Percentiles rank a stretch among this genome's conserved stretches.
Conservation (phyloP, 1,139 yeast genomes). For the Geotrichum reessii region DNA sequence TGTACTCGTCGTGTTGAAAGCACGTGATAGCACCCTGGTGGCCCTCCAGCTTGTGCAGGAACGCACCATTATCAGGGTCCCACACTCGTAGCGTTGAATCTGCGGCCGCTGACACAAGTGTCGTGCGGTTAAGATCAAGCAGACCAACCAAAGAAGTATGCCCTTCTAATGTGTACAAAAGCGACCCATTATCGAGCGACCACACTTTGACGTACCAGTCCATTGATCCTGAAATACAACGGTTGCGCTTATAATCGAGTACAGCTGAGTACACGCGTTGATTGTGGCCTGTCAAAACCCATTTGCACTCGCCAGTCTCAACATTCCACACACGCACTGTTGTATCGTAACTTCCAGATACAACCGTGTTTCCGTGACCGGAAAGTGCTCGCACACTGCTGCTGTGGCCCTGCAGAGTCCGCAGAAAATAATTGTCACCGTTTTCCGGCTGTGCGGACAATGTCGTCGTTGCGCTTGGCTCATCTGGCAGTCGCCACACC, state of each 20-base stretch:
- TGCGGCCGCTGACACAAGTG: slow-evolving; percentile 93
- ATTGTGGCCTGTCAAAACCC: slow-evolving; percentile 73
- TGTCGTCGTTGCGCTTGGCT: slow-evolving; percentile 22
- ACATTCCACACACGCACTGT: slow-evolving; percentile 54
- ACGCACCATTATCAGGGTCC: slow-evolving; percentile 77
- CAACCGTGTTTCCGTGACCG: slow-evolving; percentile 76
- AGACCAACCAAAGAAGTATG: slow-evolving; percentile 89
- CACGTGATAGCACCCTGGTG: slow-evolving; percentile 90
- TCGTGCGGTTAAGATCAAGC: slow-evolving; percentile 67
- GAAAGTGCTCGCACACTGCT: slow-evolving; percentile 84
- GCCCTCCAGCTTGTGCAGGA: slow-evolving; percentile 67
- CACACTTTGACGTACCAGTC: slow-evolving; percentile 85
- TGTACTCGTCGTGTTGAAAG: slow-evolving; percentile 80
- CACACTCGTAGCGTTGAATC: slow-evolving; percentile 87
- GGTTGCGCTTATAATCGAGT: slow-evolving; percentile 63
- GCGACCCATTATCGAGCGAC: slow-evolving; percentile 74
- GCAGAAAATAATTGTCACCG: slow-evolving; percentile 55
- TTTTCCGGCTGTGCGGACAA: slow-evolving; percentile 10
- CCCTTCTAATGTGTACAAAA: slow-evolving; percentile 64
- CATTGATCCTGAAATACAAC: slow-evolving; percentile 90
- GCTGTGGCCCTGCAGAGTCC: slow-evolving; percentile 78
- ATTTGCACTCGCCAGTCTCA: slow-evolving; percentile 51
- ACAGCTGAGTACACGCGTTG: slow-evolving; percentile 86
- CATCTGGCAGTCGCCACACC: slow-evolving; percentile 75
- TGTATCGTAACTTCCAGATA: slow-evolving; percentile 88